A percentile compares a stretch with the other conserved stretches of the same genome.
Conservation (phyloP, 2,329 filamentous ascomycete genomes). For the Malbranchea zuffiana region DNA sequence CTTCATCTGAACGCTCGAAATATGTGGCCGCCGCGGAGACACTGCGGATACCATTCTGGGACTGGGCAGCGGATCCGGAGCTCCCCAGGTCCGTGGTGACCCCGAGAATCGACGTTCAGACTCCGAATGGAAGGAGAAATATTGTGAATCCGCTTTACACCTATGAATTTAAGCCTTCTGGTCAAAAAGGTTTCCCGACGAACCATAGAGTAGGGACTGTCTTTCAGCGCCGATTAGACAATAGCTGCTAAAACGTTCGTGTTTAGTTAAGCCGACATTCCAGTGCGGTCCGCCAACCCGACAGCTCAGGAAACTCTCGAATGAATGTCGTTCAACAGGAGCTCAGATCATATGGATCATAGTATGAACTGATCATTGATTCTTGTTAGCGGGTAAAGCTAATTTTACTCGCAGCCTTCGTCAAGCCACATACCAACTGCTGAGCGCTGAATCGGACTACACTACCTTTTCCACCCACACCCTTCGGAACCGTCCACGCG, state of each 20-base stretch:
- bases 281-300: slow-evolving; percentile 16
- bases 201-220: slow-evolving; percentile 12
- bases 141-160: slow-evolving; percentile 39
- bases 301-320: slow-evolving; percentile 13
- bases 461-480: slow-evolving; percentile 19
- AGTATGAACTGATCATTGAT: slow-evolving; percentile 12
- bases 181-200: slow-evolving; percentile 17
- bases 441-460: slow-evolving; percentile 21
- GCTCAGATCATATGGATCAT: slow-evolving; percentile 17
- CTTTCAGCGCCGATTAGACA: background rate
- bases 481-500: slow-evolving; percentile 11
- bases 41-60: slow-evolving; percentile 42
- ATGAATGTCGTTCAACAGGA: slow-evolving; percentile 13
- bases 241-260: background rate
- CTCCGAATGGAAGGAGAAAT: slow-evolving; percentile 28
- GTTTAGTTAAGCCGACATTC: slow-evolving; percentile 13
- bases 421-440: slow-evolving; percentile 21
- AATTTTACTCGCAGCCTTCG: slow-evolving; percentile 14
- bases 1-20: slow-evolving; percentile 36
- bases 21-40: slow-evolving; percentile 37
- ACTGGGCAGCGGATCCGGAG: slow-evolving; percentile 34
- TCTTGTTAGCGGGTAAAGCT: background rate
- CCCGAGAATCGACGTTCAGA: slow-evolving; percentile 34
- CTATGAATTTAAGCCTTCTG: slow-evolving; percentile 26
- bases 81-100: slow-evolving; percentile 30